Evolutionary conservation across 495 filamentous ascomycete genomes (phyloP).

Genomic region (Penicillium pulvis): DNA sequence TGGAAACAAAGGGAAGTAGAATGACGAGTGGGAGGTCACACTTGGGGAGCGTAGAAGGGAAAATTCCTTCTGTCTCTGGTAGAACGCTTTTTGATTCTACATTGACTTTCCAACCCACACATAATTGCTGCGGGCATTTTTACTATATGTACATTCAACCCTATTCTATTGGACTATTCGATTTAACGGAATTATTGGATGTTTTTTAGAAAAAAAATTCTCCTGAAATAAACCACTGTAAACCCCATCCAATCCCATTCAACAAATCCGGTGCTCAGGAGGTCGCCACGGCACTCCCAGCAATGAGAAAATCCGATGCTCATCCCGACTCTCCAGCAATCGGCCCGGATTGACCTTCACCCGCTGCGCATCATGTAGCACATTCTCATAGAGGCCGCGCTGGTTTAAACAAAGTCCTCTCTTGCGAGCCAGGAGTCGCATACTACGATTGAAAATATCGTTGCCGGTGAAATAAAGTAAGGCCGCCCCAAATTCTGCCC

Average conservation of each 20-base stretch:
- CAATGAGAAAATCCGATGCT: constrained; percentile 83
- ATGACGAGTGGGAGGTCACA: background rate
- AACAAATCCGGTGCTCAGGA: constrained; percentile 76
- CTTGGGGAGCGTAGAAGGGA: background rate
- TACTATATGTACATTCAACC: background rate
- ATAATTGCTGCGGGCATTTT: background rate
- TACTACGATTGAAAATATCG: constrained; percentile 92
- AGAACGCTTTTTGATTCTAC: background rate
- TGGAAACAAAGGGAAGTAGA: background rate
- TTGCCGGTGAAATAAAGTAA: constrained; percentile 96
- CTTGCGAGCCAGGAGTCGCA: constrained; percentile 79
- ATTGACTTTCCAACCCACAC: constrained; percentile 1
- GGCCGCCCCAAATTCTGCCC: constrained; percentile 80
- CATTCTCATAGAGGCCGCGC: constrained; percentile 74
- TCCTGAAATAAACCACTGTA: background rate
- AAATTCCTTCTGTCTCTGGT: background rate
- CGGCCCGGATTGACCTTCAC: constrained; percentile 70
- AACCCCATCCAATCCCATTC: background rate
- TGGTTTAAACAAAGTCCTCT: constrained; percentile 90
- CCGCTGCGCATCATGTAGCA: constrained; percentile 58
- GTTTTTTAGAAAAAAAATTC: background rate
- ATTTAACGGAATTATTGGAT: background rate
- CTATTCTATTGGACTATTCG: background rate
- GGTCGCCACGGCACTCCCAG: constrained; percentile 87
- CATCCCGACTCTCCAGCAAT: constrained; percentile 74